A percentile compares a stretch with the other conserved stretches of the same genome.
phyloP scores from a whole-genome alignment of 2,329 filamentous ascomycete species.

The Botryosphaeria agaves region DNA sequence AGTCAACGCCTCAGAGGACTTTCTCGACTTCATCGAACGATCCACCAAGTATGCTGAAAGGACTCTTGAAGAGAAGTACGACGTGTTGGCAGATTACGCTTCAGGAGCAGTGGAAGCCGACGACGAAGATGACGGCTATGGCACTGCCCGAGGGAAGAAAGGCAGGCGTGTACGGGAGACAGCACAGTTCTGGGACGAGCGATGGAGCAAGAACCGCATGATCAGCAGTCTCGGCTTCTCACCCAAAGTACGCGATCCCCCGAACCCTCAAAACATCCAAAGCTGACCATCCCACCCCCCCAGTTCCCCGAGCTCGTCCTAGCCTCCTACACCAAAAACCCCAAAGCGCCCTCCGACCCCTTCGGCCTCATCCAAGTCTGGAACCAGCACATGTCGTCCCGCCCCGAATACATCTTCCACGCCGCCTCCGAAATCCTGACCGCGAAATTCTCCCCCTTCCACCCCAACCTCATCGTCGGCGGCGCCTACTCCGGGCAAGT shows the following conservation, averaged over 20 bases:
- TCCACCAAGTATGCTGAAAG: constrained; percentile 96
- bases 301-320: constrained; percentile 79
- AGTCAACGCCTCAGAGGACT: constrained; percentile 82
- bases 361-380: constrained; percentile 90
- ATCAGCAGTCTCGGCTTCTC: constrained; percentile 93
- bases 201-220: constrained; percentile 96
- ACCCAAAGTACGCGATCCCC: constrained; percentile 46
- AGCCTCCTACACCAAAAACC: constrained; percentile 94
- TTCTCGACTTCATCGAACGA: constrained; percentile 84
- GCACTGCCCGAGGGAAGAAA: constrained; percentile 52
- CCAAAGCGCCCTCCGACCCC: constrained; percentile 81
- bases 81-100: constrained; percentile 89
- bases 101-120: constrained; percentile 59
- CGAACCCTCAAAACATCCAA: too few species aligned
- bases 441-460: constrained; percentile 96
- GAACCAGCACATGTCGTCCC: constrained; percentile 88
- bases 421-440: constrained; percentile 90
- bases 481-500: constrained; percentile 96
- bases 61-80: constrained; percentile 87
- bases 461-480: constrained; percentile 88
- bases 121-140: constrained; percentile 60
- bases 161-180: constrained; percentile 69
- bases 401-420: constrained; percentile 92
- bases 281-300: constrained; percentile 1
- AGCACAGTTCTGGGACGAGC: constrained; percentile 82